Evolutionary conservation across 1,139 yeast species (phyloP).

Genomic region (Magnusiomyces suaveolens): DNA sequence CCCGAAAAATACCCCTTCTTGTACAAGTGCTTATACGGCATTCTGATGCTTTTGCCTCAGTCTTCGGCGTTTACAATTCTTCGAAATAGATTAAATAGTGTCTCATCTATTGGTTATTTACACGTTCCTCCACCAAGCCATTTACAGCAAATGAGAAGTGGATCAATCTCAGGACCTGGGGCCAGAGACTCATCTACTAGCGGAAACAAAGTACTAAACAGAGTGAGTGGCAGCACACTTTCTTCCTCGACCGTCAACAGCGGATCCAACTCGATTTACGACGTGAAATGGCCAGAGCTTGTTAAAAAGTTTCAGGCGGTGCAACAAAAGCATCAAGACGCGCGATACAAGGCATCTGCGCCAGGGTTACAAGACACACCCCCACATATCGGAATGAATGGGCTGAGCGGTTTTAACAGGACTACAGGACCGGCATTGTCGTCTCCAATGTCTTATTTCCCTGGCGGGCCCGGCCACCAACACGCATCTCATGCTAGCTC

Average conservation of each 20-base stretch:
- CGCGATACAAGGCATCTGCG: conserved; percentile 15
- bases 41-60: conserved; percentile 90
- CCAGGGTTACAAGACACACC: background rate
- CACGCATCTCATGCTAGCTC: background rate
- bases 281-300: conserved; percentile 43
- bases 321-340: conserved; percentile 47
- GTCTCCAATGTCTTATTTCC: background rate
- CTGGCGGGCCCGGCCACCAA: background rate
- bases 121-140: conserved; percentile 22
- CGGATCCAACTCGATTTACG: conserved; percentile 16
- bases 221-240: conserved; percentile 5
- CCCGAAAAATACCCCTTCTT: conserved; percentile 76
- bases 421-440: background rate
- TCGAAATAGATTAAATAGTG: conserved; percentile 62
- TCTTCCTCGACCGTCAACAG: conserved; percentile 2
- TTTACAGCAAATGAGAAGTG: conserved; percentile 8
- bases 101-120: conserved; percentile 35
- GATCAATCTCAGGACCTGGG: background rate
- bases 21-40: conserved; percentile 82
- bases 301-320: conserved; percentile 52
- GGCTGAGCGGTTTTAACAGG: background rate
- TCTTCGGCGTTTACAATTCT: conserved; percentile 82
- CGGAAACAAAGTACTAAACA: conserved; percentile 3
- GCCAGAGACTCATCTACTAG: background rate
- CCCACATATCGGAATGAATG: background rate